phyloP scores from a whole-genome alignment of 371 early-diverging fungal genomes.

The Mortierella sp. region DNA sequence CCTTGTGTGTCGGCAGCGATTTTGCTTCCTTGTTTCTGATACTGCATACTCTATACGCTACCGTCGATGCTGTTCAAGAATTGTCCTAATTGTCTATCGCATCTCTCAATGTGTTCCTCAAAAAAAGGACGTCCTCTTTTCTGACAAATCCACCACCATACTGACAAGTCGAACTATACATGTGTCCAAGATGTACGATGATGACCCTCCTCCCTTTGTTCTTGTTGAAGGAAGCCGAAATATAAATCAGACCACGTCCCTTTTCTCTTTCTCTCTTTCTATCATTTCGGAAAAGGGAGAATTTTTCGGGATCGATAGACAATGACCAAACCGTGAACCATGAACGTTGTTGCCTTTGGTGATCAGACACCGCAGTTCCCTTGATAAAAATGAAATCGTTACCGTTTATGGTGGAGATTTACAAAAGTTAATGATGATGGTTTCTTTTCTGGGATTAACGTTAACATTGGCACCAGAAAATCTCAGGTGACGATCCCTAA shows the following conservation, averaged over 20 bases:
- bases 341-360: not conserved
- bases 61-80: not conserved
- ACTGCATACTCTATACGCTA: not conserved
- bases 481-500: slow-evolving; percentile 40
- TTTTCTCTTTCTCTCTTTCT: not conserved
- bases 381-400: not conserved
- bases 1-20: not conserved
- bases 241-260: not conserved
- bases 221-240: not conserved
- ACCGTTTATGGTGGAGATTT: not conserved
- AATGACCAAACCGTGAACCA: not conserved
- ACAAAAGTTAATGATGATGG: not conserved
- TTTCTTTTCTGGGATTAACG: not conserved
- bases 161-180: not conserved
- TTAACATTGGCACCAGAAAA: not conserved
- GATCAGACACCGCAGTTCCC: no score
- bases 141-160: not conserved
- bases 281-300: not conserved
- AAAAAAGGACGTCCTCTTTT: not conserved
- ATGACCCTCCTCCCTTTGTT: not conserved
- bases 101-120: not conserved
- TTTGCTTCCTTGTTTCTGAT: no score
- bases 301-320: not conserved
- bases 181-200: not conserved
- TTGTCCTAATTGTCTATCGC: not conserved